Evolutionary conservation across 1,284 basidiomycete species (phyloP), one percentile per base, ranked within the genome.

Genomic region (Cryptococcus sp.): DNA sequence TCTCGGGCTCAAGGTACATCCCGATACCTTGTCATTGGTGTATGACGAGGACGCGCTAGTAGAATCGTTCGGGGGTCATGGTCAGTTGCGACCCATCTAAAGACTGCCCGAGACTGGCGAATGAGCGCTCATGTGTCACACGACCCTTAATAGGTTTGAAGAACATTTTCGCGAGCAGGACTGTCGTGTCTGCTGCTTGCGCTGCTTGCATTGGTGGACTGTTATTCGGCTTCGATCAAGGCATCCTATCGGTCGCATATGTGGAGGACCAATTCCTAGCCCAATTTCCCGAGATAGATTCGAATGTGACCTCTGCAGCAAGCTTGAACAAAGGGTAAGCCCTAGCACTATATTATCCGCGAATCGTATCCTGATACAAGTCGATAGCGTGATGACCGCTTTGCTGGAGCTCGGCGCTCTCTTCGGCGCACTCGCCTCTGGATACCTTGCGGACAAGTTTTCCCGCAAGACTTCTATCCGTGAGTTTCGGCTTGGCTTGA

Each of bases 391-490:
- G 47, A 68, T 73, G 70, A 74, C 72, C 22, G 71, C 63, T 3
- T 53, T 73, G 7, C 63, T 76, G 15, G 70, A 74, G 58, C 64
- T 76, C 15, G 74, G 74, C 6, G 74, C 74, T 3, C 63, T 72
- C 40, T 15, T 76, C 13, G 74, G 74, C 22, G 71, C 73, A 3
- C 41, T 70, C 8, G 41, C 54, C 13, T 54, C 60, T 35, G 70
- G 70, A 13, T 73, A 65, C 47, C 40, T 69, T 11, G 70, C 72
- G 2, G 74, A 76, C 59, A 52, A 61, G 22, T 64, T 53, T 46
- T 69, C 66, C 31, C 59, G 74, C 19, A 69, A 68, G 44, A 23
- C n/a, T 13, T 56, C 67, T 5, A 70, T 76, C 35, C 61, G 41
- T 70, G 64, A 62, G 74, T 73, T 6, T 6, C 54, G 50, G 6